Percentiles rank a stretch among this genome's conserved stretches.
These are phyloP conservation scores for Pseudopithomyces chartarum DNA, from an alignment of 2,329 filamentous ascomycete genomes.

Conservation along the genomic window DNA sequence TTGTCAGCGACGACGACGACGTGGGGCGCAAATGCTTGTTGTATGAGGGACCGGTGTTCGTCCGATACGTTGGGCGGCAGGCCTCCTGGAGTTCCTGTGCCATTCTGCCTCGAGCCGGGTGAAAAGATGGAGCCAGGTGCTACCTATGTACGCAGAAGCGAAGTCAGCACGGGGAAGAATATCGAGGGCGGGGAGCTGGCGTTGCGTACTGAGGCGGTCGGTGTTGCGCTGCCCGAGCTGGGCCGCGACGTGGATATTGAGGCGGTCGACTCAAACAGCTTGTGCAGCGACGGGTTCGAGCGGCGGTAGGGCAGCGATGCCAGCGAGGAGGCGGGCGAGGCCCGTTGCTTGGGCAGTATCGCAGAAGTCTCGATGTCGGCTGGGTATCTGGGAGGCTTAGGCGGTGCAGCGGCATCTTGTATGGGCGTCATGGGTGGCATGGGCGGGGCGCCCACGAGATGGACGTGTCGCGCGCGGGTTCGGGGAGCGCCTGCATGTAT, in stretches of 20 bases:
- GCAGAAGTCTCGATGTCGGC: constrained; percentile 70
- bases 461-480: constrained; percentile 32
- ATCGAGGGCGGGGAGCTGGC: no score
- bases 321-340: constrained; percentile 64
- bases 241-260: constrained; percentile 48
- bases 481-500: constrained; percentile 42
- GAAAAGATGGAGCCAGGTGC: constrained; percentile 51
- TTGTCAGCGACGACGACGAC: constrained; percentile 84
- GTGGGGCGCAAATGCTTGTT: constrained; percentile 86
- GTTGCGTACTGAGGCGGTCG: constrained; percentile 35
- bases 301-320: constrained; percentile 59
- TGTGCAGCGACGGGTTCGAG: constrained; percentile 58
- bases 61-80: constrained; percentile 53
- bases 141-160: no score
- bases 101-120: constrained; percentile 43
- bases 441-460: constrained; percentile 42
- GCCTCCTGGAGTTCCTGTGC: constrained; percentile 46
- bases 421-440: constrained; percentile 47
- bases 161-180: no score
- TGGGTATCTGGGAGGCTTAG: constrained; percentile 41
- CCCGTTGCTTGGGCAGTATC: constrained; percentile 64
- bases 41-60: constrained; percentile 68
- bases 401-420: constrained; percentile 41
- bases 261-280: constrained; percentile 58
- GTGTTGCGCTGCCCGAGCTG: constrained; percentile 51